A percentile compares a stretch with the other conserved stretches of the same genome.
Evolutionary conservation across 306 rosid species (phyloP).

Genomic region (Inga leiocalycina): DNA sequence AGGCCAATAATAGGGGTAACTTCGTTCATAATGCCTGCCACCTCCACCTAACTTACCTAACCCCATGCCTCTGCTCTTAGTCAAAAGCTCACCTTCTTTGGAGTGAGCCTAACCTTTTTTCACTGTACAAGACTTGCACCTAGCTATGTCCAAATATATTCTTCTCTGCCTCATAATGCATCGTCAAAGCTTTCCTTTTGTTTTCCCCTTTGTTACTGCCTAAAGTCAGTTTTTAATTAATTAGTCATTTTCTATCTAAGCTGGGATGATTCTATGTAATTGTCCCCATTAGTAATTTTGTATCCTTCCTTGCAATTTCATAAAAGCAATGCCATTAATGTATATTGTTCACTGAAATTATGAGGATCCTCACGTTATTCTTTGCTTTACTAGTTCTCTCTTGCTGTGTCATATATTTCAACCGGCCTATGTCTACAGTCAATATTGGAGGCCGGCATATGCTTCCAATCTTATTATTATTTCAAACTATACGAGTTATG

Average conservation of each 20-base stretch:
- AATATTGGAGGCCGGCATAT: conserved; percentile 52
- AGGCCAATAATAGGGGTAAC: conserved; percentile 2
- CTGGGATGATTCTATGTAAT: background rate
- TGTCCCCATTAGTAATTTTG: background rate
- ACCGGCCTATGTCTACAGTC: conserved; percentile 33
- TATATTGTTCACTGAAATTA: background rate
- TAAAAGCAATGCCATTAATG: background rate
- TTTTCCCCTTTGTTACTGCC: background rate
- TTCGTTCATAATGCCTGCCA: background rate
- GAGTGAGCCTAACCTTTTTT: conserved; percentile 14
- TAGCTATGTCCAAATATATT: background rate
- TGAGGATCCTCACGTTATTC: background rate
- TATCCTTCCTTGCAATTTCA: background rate
- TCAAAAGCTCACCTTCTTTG: conserved; percentile 37
- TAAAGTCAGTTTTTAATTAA: background rate
- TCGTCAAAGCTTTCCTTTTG: background rate
- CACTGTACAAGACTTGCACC: conserved; percentile 15
- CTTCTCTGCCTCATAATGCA: background rate
- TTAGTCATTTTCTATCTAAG: background rate
- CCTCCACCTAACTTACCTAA: conserved; percentile 46
- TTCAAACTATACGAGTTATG: conserved; percentile 25
- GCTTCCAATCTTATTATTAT: conserved; percentile 34
- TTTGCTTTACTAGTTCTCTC: background rate
- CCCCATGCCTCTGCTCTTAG: conserved; percentile 9
- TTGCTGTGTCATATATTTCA: background rate